Percentiles rank a stretch among this genome's conserved stretches.
These are phyloP conservation scores for Exophiala sp. DNA, from an alignment of 2,329 filamentous ascomycete genomes.

Conservation along the genomic window DNA sequence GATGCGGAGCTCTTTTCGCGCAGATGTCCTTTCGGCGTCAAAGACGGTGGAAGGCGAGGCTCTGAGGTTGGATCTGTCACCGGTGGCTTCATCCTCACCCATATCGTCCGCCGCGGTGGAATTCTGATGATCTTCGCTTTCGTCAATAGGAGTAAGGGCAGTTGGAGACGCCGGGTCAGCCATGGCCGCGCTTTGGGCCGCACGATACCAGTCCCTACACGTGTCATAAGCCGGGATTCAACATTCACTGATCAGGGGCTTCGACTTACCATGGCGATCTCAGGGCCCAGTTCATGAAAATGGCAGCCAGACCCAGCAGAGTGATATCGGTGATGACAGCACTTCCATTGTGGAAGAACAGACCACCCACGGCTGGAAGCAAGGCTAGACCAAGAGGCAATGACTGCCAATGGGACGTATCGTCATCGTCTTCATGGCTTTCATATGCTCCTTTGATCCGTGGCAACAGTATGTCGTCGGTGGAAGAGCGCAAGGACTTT, in stretches of 20 bases:
- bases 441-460: slow-evolving; percentile 42
- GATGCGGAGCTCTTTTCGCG: slow-evolving; percentile 59
- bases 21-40: slow-evolving; percentile 31
- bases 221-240: slow-evolving; percentile 10
- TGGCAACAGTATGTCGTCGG: slow-evolving; percentile 61
- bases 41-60: slow-evolving; percentile 19
- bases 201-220: slow-evolving; percentile 65
- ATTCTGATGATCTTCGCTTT: slow-evolving; percentile 33
- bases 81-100: background rate
- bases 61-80: background rate
- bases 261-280: slow-evolving; percentile 71
- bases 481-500: slow-evolving; percentile 58
- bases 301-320: slow-evolving; percentile 68
- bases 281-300: slow-evolving; percentile 90
- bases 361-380: slow-evolving; percentile 74
- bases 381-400: slow-evolving; percentile 78
- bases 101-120: background rate
- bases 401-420: slow-evolving; percentile 67
- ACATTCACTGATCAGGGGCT: slow-evolving; percentile 1
- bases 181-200: slow-evolving; percentile 58
- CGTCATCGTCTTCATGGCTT: slow-evolving; percentile 40
- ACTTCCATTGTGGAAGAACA: slow-evolving; percentile 79
- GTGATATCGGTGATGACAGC: slow-evolving; percentile 79
- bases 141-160: slow-evolving; percentile 30
- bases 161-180: slow-evolving; percentile 41